A percentile compares a stretch with the other conserved stretches of the same genome.
These are phyloP conservation scores for Mychonastes homosphaera DNA, from an alignment of 139 green algal genomes.

Conservation along the genomic window DNA sequence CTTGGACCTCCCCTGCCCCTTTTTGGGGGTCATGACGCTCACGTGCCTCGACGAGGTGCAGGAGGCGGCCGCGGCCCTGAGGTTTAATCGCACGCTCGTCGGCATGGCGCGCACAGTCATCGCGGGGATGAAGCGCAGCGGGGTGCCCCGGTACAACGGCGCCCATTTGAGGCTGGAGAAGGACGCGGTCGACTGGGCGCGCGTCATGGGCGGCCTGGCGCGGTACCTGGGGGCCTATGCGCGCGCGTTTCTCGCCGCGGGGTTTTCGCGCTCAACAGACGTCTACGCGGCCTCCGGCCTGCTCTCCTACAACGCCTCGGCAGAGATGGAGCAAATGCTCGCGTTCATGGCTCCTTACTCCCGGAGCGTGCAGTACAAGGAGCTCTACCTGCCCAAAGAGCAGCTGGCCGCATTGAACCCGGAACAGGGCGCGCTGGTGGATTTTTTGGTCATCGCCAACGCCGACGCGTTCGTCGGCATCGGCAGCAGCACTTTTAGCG, in stretches of 20 bases:
- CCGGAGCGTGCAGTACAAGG: constrained; percentile 38
- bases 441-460: constrained; percentile 54
- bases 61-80: constrained; percentile 44
- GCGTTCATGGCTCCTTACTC: constrained; percentile 23
- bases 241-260: constrained; percentile 23
- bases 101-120: constrained; percentile 40
- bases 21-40: constrained; percentile 44
- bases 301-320: constrained; percentile 40
- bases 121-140: constrained; percentile 25
- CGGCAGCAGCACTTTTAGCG: constrained; percentile 52
- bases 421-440: constrained; percentile 57
- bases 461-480: constrained; percentile 50
- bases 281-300: constrained; percentile 51
- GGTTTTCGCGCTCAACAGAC: constrained; percentile 22
- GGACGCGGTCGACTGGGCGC: constrained; percentile 49
- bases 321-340: constrained; percentile 36
- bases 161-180: constrained; percentile 48
- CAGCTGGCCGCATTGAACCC: constrained; percentile 36
- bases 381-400: constrained; percentile 37
- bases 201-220: constrained; percentile 42
- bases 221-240: constrained; percentile 47
- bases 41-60: constrained; percentile 36
- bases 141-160: constrained; percentile 33
- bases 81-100: constrained; percentile 35
- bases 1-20: constrained; percentile 58